A percentile compares a stretch with the other conserved stretches of the same genome.
Evolutionary conservation across 345 rosid genomes (phyloP).

Genomic region (Durio zibethinus): DNA sequence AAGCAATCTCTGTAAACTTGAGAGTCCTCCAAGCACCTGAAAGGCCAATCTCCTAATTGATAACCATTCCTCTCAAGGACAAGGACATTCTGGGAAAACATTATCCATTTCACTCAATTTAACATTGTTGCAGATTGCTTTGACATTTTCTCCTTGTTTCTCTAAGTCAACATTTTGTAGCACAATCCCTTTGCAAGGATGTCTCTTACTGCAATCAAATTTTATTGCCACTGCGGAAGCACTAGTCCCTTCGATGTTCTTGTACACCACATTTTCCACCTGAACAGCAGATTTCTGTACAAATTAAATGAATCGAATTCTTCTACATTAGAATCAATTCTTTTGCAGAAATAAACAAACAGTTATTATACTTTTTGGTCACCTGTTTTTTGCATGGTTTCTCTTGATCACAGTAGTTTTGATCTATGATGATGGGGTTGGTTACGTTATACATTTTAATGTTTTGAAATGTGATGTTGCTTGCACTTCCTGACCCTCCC

Average conservation of each 20-base stretch:
- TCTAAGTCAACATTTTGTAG: constrained; percentile 44
- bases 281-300: constrained; percentile 65
- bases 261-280: constrained; percentile 61
- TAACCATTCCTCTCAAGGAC: not conserved
- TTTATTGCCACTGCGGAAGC: constrained; percentile 64
- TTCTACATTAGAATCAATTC: not conserved
- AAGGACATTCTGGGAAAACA: constrained; percentile 32
- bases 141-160: constrained; percentile 25
- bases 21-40: constrained; percentile 4
- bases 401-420: constrained; percentile 71
- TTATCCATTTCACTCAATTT: constrained; percentile 32
- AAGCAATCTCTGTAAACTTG: constrained; percentile 7
- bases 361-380: not conserved
- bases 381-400: constrained; percentile 68
- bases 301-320: not conserved
- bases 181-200: constrained; percentile 64
- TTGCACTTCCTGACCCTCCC: constrained; percentile 94
- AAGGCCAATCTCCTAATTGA: not conserved
- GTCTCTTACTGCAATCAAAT: constrained; percentile 55
- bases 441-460: constrained; percentile 63
- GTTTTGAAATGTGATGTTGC: constrained; percentile 64
- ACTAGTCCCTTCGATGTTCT: constrained; percentile 70
- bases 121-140: constrained; percentile 57
- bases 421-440: constrained; percentile 86
- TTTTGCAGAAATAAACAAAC: not conserved